Conservation (phyloP, 768 basidiomycete genomes). For the Leccinum subgranulosum region DNA sequence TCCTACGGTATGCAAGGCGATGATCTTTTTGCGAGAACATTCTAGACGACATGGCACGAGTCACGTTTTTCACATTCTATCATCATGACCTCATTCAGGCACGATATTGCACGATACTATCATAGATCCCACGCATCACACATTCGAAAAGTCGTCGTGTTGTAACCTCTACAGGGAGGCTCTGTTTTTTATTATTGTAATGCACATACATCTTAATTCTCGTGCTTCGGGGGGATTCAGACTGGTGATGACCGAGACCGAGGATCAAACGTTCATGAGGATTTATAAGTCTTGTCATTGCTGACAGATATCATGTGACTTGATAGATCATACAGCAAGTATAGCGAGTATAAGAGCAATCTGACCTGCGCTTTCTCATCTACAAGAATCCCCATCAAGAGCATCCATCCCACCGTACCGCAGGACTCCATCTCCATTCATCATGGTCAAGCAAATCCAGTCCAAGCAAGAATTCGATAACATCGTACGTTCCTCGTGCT, state of each 20-base stretch:
- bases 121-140: neutral
- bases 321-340: neutral
- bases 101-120: neutral
- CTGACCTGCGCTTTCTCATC: neutral
- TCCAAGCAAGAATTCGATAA: neutral
- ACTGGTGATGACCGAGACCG: neutral
- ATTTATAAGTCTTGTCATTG: neutral
- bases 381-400: neutral
- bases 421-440: neutral
- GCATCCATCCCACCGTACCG: too few species aligned
- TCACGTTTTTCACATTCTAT: neutral
- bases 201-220: neutral
- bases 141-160: neutral
- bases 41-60: neutral
- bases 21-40: constrained; percentile 8
- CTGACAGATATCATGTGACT: constrained; percentile 6
- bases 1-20: constrained; percentile 68
- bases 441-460: constrained; percentile 3
- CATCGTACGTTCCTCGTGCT: constrained; percentile 5
- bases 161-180: neutral
- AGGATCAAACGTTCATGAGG: neutral
- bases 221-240: neutral
- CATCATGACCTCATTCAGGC: neutral
- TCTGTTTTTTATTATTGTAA: neutral
- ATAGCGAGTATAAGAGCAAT: constrained; percentile 1